Conservation (phyloP, 805 yeast species). For the Ogataea haglerorum region DNA sequence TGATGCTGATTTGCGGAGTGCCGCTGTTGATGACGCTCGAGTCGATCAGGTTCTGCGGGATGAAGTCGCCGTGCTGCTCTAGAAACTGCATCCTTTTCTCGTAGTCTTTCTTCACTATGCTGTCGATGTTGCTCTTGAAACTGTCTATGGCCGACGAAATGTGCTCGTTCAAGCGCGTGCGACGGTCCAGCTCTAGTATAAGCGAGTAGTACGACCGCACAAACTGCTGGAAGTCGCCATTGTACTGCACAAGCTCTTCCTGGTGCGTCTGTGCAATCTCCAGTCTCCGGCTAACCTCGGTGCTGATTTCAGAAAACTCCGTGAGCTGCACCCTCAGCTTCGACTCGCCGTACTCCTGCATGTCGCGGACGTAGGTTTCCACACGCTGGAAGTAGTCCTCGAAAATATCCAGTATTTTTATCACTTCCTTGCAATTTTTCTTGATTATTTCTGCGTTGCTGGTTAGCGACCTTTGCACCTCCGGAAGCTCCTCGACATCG, state of each 20-base stretch:
- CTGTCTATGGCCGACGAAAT: slow-evolving; percentile 39
- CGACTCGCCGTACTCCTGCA: slow-evolving; percentile 31
- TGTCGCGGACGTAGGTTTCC: slow-evolving; percentile 18
- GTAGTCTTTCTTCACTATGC: slow-evolving; percentile 43
- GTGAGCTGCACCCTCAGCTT: slow-evolving; percentile 21
- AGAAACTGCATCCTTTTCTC: slow-evolving; percentile 42
- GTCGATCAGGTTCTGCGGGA: slow-evolving; percentile 43
- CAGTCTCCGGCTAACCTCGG: slow-evolving; percentile 12
- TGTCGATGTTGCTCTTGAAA: slow-evolving; percentile 39
- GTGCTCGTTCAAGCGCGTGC: slow-evolving; percentile 39
- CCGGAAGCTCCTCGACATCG: slow-evolving; percentile 56
- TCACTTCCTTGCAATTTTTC: slow-evolving; percentile 30
- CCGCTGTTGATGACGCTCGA: slow-evolving; percentile 21
- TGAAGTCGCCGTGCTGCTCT: slow-evolving; percentile 45
- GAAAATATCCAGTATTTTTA: slow-evolving; percentile 20
- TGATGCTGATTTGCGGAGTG: slow-evolving; percentile 23
- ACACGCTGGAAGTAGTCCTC: slow-evolving; percentile 19
- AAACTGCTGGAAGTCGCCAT: slow-evolving; percentile 50
- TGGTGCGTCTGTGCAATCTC: slow-evolving; percentile 13
- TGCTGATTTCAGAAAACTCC: slow-evolving; percentile 18
- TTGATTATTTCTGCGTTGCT: slow-evolving; percentile 33
- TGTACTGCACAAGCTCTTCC: slow-evolving; percentile 21
- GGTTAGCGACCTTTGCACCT: slow-evolving; percentile 48
- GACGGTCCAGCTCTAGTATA: slow-evolving; percentile 50
- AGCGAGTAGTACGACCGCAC: slow-evolving; percentile 49